Evolutionary conservation across 1,139 yeast species (phyloP), one percentile per base, ranked within the genome.

Genomic region (Suhomyces chickasaworum): DNA sequence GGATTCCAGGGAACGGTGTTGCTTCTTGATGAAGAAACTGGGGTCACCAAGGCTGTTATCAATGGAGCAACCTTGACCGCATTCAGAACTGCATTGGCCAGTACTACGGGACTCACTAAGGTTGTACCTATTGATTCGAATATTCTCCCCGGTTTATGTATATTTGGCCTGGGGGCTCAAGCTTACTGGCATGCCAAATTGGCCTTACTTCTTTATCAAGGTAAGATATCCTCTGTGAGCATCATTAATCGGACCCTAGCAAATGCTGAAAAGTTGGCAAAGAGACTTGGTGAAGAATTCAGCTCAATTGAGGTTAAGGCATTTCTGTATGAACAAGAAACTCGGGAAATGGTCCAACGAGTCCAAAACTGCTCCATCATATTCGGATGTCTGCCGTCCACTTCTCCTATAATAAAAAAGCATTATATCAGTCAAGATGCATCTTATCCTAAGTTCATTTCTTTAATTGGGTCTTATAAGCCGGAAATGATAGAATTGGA

Each of bases 401-500:
- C 80, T 0, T 64, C 61, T 9, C 80, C 87, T 1, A 60, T 71
- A 0, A 75, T 83, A 42, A 61, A 64, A 29, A 55, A 59, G 10
- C 53, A 62, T 1, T 66, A 70, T 47, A 53, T 83, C 39, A 68
- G 69, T 39, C 48, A 48, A 3, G 64, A 65, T 33, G 59, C 65
- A 3, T 38, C 52, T 16, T 51, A 51, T 10, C 65, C 67, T 9
- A 75, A 66, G 51, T 83, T 76, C 57, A 73, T 84, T 39, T 77
- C 84, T 3, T 66, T 84, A 35, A 83, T 84, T 54, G 90, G 90
- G 1, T 80, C 86, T 13, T 84, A 83, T 59, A 82, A 83, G 58
- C 87, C 88, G 3, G 77, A 78, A 50, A 83, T 84, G 89, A 71
- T 72, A 39, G 90, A 84, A 60, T 75, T 83, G 44, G 87, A 83